Conservation (phyloP, 768 basidiomycete species). For the Porphyrellus cyaneotinctus region DNA sequence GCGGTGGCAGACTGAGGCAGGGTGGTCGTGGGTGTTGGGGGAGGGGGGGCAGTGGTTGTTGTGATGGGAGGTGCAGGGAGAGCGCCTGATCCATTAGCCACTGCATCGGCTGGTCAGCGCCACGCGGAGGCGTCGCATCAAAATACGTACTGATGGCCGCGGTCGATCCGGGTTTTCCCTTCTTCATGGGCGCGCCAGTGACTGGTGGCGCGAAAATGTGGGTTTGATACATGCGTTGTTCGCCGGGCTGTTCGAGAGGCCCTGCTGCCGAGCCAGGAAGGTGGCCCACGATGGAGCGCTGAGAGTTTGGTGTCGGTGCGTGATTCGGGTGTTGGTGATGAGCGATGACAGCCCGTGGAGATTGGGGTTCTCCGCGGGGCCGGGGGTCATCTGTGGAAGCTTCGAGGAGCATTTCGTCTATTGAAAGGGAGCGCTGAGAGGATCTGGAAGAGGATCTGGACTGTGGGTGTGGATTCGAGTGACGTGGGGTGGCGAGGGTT, state of each 20-base stretch:
- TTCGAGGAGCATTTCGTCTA: constrained; percentile 49
- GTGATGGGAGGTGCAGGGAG: constrained; percentile 19
- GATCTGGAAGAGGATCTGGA: constrained; percentile 36
- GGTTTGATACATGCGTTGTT: constrained; percentile 50
- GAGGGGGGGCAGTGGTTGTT: constrained; percentile 7
- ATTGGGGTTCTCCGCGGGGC: constrained; percentile 31
- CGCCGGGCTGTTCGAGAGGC: constrained; percentile 32
- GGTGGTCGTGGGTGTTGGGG: constrained; percentile 12
- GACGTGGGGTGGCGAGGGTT: constrained; percentile 10
- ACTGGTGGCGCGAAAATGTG: constrained; percentile 73
- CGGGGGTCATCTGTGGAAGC: constrained; percentile 39
- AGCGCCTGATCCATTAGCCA: constrained; percentile 18
- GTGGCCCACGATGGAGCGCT: constrained; percentile 24
- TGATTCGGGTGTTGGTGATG: constrained; percentile 33
- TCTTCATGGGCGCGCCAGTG: constrained; percentile 69
- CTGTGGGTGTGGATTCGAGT: constrained; percentile 10
- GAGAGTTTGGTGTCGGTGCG: constrained; percentile 7
- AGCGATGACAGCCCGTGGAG: constrained; percentile 25
- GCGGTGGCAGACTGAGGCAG: constrained; percentile 6
- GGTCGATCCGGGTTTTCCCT: constrained; percentile 42
- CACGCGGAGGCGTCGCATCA: constrained; percentile 2
- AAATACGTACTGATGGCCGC: constrained; percentile 22
- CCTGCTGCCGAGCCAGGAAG: constrained; percentile 19
- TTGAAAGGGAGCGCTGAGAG: constrained; percentile 32
- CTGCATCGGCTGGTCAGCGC: constrained; percentile 12